Percentiles rank a stretch among this genome's conserved stretches.
Conservation (phyloP, 2,329 filamentous ascomycete species). For the Penicillium polonicum region DNA sequence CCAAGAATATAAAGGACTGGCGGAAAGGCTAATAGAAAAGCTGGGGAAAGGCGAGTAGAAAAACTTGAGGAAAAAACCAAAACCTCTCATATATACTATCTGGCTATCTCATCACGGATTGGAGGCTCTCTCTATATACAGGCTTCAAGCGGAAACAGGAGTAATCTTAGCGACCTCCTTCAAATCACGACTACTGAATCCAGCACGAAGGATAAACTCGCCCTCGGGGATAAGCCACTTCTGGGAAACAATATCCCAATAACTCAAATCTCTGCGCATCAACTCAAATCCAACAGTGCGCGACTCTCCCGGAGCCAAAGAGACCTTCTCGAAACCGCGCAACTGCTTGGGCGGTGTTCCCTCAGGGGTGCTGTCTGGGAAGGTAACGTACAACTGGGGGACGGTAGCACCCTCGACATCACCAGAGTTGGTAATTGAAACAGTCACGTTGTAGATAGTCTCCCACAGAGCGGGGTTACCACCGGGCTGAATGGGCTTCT, state of each 20-base stretch:
- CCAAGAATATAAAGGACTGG: too few species aligned
- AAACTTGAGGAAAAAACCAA: too few species aligned
- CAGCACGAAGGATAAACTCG: conserved; percentile 14
- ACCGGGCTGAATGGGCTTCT: conserved; percentile 50
- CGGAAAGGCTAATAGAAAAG: too few species aligned
- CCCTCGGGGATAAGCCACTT: conserved; percentile 52
- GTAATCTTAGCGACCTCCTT: neutral
- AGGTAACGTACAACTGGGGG: conserved; percentile 53
- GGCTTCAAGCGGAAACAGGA: neutral
- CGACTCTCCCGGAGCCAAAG: conserved; percentile 31
- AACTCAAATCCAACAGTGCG: conserved; percentile 54
- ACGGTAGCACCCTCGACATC: conserved; percentile 67
- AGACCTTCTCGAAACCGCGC: conserved; percentile 62
- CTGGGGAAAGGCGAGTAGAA: neutral
- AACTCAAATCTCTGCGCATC: conserved; percentile 60
- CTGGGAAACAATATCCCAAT: conserved; percentile 61
- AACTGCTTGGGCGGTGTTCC: conserved; percentile 52
- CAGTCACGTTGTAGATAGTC: conserved; percentile 42
- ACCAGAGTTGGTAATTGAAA: conserved; percentile 72
- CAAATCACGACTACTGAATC: conserved; percentile 20
- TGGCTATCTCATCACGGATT: neutral
- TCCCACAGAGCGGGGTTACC: conserved; percentile 28
- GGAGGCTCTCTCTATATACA: neutral
- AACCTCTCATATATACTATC: neutral
- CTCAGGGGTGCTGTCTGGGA: conserved; percentile 11